Evolutionary conservation across 2,329 filamentous ascomycete species (phyloP).

Genomic region (Colletotrichum sublineola): DNA sequence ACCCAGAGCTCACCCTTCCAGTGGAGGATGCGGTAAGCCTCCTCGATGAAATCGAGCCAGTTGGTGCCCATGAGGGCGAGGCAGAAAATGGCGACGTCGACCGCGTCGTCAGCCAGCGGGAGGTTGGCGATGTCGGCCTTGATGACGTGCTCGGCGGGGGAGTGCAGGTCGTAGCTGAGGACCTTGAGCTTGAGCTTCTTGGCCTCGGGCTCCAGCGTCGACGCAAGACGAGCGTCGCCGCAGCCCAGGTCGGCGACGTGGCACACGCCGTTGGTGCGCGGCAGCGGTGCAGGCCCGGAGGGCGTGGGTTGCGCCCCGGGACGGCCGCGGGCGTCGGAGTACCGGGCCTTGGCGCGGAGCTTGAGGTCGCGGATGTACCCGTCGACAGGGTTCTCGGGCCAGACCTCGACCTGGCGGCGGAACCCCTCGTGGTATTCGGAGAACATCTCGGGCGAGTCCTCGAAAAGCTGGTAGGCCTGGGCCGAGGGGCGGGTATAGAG

Average conservation of each 20-base stretch:
- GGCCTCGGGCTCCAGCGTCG: conserved; percentile 72
- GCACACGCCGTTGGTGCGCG: conserved; percentile 78
- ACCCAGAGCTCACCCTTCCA: conserved; percentile 98
- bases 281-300: conserved; percentile 66
- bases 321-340: conserved; percentile 44
- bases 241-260: conserved; percentile 93
- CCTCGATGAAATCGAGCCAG: conserved; percentile 96
- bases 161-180: conserved; percentile 88
- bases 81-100: conserved; percentile 94
- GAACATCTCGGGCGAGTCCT: conserved; percentile 91
- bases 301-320: conserved; percentile 42
- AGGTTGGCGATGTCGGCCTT: conserved; percentile 90
- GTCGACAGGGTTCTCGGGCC: conserved; percentile 97
- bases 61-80: conserved; percentile 99
- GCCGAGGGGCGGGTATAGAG: conserved; percentile 92
- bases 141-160: conserved; percentile 81
- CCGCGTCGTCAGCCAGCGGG: conserved; percentile 79
- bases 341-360: conserved; percentile 70
- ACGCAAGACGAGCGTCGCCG: conserved; percentile 87
- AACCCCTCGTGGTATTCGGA: conserved; percentile 97
- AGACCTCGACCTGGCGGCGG: conserved; percentile 92
- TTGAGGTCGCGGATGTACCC: conserved; percentile 82
- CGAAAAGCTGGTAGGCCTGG: conserved; percentile 87
- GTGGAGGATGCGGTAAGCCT: conserved; percentile 90
- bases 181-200: conserved; percentile 80